Conservation (phyloP, 305 asterid genomes). For the Solanum hybrid region DNA sequence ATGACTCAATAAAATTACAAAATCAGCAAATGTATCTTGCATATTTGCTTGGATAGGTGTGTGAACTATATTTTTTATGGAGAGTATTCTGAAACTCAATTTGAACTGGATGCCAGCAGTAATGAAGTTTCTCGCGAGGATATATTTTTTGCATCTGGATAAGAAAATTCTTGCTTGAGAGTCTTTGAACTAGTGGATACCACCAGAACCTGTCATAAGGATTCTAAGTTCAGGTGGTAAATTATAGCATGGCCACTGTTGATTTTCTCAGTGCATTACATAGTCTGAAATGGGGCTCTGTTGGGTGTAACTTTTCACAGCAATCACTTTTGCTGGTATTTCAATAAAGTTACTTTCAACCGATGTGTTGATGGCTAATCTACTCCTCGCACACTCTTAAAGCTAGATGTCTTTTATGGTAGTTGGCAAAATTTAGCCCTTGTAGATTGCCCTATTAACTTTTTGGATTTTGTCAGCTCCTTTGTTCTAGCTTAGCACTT, state of each 20-base stretch:
- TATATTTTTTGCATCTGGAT: not conserved
- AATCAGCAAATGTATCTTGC: not conserved
- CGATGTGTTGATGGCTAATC: not conserved
- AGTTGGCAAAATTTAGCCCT: not conserved
- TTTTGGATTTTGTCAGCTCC: not conserved
- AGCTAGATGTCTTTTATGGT: not conserved
- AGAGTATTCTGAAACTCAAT: not conserved
- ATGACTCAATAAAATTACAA: not conserved
- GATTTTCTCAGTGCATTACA: not conserved
- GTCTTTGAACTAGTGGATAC: not conserved
- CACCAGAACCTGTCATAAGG: not conserved
- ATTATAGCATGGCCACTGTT: not conserved
- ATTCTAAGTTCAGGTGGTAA: not conserved
- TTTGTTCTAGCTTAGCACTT: not conserved
- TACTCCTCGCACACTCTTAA: not conserved
- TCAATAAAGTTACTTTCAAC: not conserved
- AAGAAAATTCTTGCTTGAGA: not conserved
- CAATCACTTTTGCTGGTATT: not conserved
- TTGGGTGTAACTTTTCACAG: not conserved
- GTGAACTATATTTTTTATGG: not conserved
- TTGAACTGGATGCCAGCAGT: not conserved
- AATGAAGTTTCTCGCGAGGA: not conserved
- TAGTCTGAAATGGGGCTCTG: not conserved
- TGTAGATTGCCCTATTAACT: not conserved
- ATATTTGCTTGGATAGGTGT: not conserved